These are phyloP conservation scores for Endocalyx cinctus DNA, from an alignment of 2,329 filamentous ascomycete genomes.

Conservation along the genomic window DNA sequence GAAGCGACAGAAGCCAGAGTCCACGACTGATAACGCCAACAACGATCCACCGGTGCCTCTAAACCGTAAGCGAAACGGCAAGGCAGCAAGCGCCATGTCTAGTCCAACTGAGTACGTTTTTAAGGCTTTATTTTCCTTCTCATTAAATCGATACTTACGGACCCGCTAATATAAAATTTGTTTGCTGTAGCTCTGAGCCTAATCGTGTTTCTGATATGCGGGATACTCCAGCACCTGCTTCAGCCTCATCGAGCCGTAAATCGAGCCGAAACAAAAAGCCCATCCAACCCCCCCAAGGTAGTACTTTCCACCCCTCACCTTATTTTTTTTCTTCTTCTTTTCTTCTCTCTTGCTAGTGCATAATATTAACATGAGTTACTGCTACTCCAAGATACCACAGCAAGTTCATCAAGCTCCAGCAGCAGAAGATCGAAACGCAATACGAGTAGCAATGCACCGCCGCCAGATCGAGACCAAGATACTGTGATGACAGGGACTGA, in stretches of 20 bases:
- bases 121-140: too few relatives aligned
- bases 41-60: too few relatives aligned
- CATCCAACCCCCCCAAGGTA: slow-evolving; percentile 41
- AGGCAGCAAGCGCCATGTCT: slow-evolving; percentile 64
- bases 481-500: slow-evolving; percentile 68
- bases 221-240: slow-evolving; percentile 46
- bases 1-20: slow-evolving; percentile 72
- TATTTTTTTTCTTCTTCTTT: not conserved
- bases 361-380: too few relatives aligned
- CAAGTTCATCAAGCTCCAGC: slow-evolving; percentile 28
- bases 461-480: slow-evolving; percentile 63
- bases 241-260: slow-evolving; percentile 66
- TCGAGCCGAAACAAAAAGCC: slow-evolving; percentile 67
- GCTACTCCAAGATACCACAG: slow-evolving; percentile 11
- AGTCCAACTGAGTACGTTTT: slow-evolving; percentile 57
- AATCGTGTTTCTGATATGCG: slow-evolving; percentile 61
- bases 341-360: too few relatives aligned
- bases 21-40: slow-evolving; percentile 46
- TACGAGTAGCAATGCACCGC: slow-evolving; percentile 35
- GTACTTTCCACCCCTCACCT: slow-evolving; percentile 3
- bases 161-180: slow-evolving; percentile 13
- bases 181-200: slow-evolving; percentile 46
- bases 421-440: slow-evolving; percentile 51
- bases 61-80: slow-evolving; percentile 57
- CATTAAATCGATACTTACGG: slow-evolving; percentile 2